Evolutionary conservation across 768 basidiomycete genomes (phyloP), one percentile per base, ranked within the genome.

Genomic region (Leccinum disarticulatum): DNA sequence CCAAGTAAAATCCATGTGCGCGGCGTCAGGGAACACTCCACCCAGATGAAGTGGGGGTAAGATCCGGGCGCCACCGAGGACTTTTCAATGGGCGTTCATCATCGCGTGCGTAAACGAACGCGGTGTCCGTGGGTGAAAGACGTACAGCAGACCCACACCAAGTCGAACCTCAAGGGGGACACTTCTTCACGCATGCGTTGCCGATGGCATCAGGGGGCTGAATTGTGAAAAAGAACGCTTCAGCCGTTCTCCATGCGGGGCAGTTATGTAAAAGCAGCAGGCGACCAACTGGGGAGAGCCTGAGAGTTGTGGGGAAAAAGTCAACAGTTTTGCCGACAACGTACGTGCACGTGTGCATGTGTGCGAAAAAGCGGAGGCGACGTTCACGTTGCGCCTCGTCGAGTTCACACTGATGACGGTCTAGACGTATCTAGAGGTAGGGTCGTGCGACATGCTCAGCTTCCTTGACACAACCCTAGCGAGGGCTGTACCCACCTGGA

Each of bases 121-220:
- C n/a, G 36, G 17, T 13, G 11, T 43, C 59, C 47, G 25, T 54
- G 47, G 22, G 1, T 28, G 4, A 4, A 62, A 57, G 47, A 54
- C 55, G 62, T 63, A 52, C 55, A 41, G 14, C 17, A 22, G 53
- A 63, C 62, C 62, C 62, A 64, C 62, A 17, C 35, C n/a, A 19
- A 25, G 52, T 52, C 27, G n/a, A 52, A 33, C 51, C 41, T 35
- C 49, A 17, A 57, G 30, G 28, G 11, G 11, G 11, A 15, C 10
- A 58, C 36, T 6, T 57, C 41, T 27, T 33, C 50, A 36, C 17
- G 28, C 30, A 41, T 25, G 22, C 30, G 35, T 22, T 17, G 41
- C 43, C 43, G 43, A 28, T 35, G 43, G 14, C 22, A 46, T 58
- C 27, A n/a, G 49, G 60, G 55, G 35, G 52, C 38, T 22, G 8